Conservation (phyloP, 495 filamentous ascomycete genomes). For the Parmelia sp. region DNA sequence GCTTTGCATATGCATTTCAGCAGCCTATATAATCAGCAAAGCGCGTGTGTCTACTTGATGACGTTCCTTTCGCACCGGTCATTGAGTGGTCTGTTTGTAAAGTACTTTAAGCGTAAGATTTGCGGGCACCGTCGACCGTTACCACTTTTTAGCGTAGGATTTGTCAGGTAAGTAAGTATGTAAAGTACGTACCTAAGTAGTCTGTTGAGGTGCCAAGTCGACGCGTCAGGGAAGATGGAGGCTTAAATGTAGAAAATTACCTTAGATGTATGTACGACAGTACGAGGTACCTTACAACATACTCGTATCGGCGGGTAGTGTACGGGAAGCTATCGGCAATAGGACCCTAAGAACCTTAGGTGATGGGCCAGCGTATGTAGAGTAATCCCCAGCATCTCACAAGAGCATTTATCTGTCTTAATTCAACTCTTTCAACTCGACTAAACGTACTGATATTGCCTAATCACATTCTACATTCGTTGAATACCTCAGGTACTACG, state of each 20-base stretch:
- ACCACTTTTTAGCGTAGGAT: neutral
- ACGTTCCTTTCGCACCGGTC: too few species aligned
- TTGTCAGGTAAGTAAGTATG: neutral
- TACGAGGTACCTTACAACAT: too few species aligned
- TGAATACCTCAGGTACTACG: slow-evolving; percentile 40
- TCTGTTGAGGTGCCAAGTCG: too few species aligned
- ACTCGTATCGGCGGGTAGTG: too few species aligned
- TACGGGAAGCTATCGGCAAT: neutral
- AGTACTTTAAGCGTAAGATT: neutral
- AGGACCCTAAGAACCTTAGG: neutral
- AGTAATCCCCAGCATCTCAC: neutral
- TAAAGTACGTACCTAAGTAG: too few species aligned
- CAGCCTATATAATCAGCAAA: too few species aligned
- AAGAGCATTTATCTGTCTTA: neutral
- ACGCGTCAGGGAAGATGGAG: too few species aligned
- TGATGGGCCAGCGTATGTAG: too few species aligned
- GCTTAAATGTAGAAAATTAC: too few species aligned
- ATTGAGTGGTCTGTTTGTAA: neutral
- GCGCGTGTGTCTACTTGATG: too few species aligned
- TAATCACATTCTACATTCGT: slow-evolving; percentile 20
- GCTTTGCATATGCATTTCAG: too few species aligned
- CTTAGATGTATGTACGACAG: too few species aligned
- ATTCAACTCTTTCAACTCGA: neutral
- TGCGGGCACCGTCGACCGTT: neutral
- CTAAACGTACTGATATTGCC: slow-evolving; percentile 9